These are phyloP conservation scores for Quercus agrifolia DNA, from an alignment of 306 rosid species.

Conservation along the genomic window DNA sequence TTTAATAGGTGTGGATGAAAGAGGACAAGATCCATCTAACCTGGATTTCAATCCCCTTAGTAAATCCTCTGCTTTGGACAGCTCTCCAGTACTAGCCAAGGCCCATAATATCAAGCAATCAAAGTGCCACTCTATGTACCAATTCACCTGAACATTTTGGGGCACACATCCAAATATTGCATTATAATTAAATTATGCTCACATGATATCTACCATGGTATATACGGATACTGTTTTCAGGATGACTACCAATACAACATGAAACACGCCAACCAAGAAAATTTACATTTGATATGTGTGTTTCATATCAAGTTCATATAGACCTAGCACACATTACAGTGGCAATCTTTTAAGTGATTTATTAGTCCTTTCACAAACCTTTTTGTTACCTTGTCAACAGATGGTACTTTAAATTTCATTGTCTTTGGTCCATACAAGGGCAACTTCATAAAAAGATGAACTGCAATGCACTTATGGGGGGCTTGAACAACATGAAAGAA, in stretches of 20 bases:
- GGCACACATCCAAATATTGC: constrained; percentile 10
- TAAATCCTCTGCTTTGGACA: constrained; percentile 60
- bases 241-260: neutral
- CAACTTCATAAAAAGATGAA: neutral
- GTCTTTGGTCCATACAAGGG: neutral
- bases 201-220: neutral
- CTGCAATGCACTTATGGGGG: neutral
- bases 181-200: constrained; percentile 1
- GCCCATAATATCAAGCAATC: constrained; percentile 69
- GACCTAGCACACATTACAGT: neutral
- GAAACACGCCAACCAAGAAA: neutral
- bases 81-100: constrained; percentile 53
- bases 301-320: neutral
- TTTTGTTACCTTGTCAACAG: neutral
- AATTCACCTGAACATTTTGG: constrained; percentile 49
- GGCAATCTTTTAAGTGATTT: neutral
- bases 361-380: neutral
- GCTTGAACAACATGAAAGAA: neutral
- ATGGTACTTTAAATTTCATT: neutral
- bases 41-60: constrained; percentile 63
- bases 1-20: neutral
- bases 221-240: neutral
- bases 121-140: constrained; percentile 82
- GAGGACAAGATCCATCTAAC: constrained; percentile 34
- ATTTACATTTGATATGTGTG: neutral